These are phyloP conservation scores for Priceomyces melissophilus DNA, from an alignment of 805 yeast genomes.

Conservation along the genomic window DNA sequence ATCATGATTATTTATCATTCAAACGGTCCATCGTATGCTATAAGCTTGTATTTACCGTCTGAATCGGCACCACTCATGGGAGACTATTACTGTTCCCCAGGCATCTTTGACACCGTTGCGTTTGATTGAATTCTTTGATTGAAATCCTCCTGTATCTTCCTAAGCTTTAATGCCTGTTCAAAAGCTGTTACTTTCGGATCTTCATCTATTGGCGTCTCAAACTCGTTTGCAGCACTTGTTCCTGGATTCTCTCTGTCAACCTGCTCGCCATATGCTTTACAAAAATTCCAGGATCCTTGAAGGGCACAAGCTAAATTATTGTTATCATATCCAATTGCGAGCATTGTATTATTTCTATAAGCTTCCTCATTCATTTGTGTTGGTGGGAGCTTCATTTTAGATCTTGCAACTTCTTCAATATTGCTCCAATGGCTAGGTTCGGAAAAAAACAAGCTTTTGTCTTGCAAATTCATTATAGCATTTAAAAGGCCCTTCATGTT, in stretches of 20 bases:
- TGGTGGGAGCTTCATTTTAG: conserved; percentile 2
- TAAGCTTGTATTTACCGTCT: too few relatives aligned
- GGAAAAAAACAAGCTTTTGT: conserved; percentile 8
- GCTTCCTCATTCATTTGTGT: not conserved
- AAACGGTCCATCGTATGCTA: too few relatives aligned
- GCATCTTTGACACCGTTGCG: not conserved
- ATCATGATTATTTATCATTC: too few relatives aligned
- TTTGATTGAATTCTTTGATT: not conserved
- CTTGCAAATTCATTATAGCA: conserved; percentile 12
- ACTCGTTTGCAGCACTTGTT: conserved; percentile 1
- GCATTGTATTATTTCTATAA: not conserved
- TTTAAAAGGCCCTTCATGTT: conserved; percentile 32
- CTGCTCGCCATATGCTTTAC: conserved; percentile 23
- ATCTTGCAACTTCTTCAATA: not conserved
- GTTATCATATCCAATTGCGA: conserved; percentile 17
- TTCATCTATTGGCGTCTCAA: not conserved
- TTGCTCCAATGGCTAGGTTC: not conserved
- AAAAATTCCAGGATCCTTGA: conserved; percentile 21
- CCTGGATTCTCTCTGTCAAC: conserved; percentile 1
- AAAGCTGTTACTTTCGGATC: conserved; percentile 1
- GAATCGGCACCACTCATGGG: too few relatives aligned
- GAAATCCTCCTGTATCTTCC: not conserved
- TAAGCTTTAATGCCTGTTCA: conserved; percentile 5
- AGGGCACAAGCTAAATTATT: conserved; percentile 30
- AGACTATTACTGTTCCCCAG: too few relatives aligned